A percentile compares a stretch with the other conserved stretches of the same genome.
phyloP scores from a whole-genome alignment of 176 grass and related monocot species.

The Guadua angustifolia region DNA sequence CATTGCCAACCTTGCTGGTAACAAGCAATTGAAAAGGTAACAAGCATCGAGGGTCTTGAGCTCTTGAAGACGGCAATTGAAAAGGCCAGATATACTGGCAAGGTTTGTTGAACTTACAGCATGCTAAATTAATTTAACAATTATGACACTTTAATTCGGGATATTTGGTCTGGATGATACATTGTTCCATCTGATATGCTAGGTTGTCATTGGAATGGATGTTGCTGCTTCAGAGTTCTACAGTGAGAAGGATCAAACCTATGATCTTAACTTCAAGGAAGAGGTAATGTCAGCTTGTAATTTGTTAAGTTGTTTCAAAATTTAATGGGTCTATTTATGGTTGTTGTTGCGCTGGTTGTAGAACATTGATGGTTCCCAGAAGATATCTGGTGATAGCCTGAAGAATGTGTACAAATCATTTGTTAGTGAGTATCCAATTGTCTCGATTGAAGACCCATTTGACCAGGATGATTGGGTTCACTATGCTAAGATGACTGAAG shows the following conservation, averaged over 20 bases:
- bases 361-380: conserved; percentile 95
- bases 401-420: conserved; percentile 98
- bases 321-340: background rate
- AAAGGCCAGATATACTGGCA: conserved; percentile 92
- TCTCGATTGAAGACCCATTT: conserved; percentile 96
- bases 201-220: conserved; percentile 99
- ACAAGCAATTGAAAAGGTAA: conserved; percentile 88
- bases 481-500: conserved; percentile 91
- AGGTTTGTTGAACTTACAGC: conserved; percentile 49
- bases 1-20: conserved; percentile 92
- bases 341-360: conserved; percentile 26
- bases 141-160: background rate
- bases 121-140: background rate
- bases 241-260: conserved; percentile 78
- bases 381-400: conserved; percentile 93
- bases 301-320: background rate
- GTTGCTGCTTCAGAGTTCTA: conserved; percentile 98
- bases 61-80: conserved; percentile 65
- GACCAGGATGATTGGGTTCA: conserved; percentile 94
- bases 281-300: conserved; percentile 52
- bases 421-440: conserved; percentile 84
- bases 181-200: conserved; percentile 2
- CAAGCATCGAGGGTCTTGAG: conserved; percentile 55
- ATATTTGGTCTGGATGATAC: background rate
- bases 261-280: conserved; percentile 98